phyloP scores from a whole-genome alignment of 805 yeast species.

The Monosporozyma siamensis region DNA sequence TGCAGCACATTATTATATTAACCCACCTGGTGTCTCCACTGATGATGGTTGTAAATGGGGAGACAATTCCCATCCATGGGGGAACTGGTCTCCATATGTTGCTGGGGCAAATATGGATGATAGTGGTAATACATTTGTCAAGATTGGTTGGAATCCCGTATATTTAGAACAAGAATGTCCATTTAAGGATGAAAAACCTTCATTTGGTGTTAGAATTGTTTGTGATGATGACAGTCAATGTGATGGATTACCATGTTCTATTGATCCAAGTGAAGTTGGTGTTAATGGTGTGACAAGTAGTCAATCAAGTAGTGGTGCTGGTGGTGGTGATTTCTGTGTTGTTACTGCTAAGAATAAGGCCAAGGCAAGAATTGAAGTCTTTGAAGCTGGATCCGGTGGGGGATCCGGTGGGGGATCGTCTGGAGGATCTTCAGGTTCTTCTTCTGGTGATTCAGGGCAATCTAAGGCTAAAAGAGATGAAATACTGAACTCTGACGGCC shows the following conservation, averaged over 20 bases:
- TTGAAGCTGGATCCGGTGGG: conserved; percentile 19
- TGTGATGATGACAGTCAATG: conserved; percentile 66
- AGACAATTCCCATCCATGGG: conserved; percentile 50
- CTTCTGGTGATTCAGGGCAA: no score
- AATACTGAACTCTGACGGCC: no score
- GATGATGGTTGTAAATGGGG: conserved; percentile 86
- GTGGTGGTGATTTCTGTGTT: conserved; percentile 75
- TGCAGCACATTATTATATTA: conserved; percentile 78
- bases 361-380: conserved; percentile 65
- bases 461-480: no score
- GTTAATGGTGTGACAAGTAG: conserved; percentile 43
- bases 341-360: conserved; percentile 62
- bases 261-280: conserved; percentile 58
- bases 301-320: conserved; percentile 35
- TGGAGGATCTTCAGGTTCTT: background rate
- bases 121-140: conserved; percentile 62
- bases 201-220: conserved; percentile 61
- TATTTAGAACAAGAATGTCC: conserved; percentile 44
- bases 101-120: conserved; percentile 82
- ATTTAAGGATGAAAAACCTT: conserved; percentile 47
- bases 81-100: conserved; percentile 92
- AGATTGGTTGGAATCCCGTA: conserved; percentile 87
- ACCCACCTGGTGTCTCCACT: conserved; percentile 72
- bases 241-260: conserved; percentile 70
- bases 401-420: background rate